These are phyloP conservation scores for Rhizopogon rudus DNA, from an alignment of 768 basidiomycete genomes.

Conservation along the genomic window DNA sequence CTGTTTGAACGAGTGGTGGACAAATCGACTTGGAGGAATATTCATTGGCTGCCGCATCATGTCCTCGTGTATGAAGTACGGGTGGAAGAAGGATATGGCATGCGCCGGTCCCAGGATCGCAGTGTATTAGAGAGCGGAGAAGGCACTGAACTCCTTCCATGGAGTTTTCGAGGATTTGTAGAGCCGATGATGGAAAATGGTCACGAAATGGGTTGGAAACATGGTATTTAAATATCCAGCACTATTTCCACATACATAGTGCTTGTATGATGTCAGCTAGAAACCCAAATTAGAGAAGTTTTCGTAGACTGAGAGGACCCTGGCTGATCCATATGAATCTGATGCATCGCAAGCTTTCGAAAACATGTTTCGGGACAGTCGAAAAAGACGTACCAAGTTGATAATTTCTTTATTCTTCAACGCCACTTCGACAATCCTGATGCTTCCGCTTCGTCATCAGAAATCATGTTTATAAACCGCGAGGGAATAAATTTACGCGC, in stretches of 20 bases:
- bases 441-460: too few relatives aligned
- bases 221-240: slow-evolving; percentile 21
- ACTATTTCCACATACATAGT: too few relatives aligned
- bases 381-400: too few relatives aligned
- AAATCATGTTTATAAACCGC: too few relatives aligned
- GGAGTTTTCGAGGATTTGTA: slow-evolving; percentile 61
- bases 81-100: slow-evolving; percentile 57
- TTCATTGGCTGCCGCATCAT: slow-evolving; percentile 62
- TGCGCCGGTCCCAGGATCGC: slow-evolving; percentile 59
- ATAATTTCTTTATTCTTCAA: too few relatives aligned
- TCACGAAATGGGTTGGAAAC: slow-evolving; percentile 58
- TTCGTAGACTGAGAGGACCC: not conserved
- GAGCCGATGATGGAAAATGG: slow-evolving; percentile 69
- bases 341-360: too few relatives aligned
- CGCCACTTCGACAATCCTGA: too few relatives aligned
- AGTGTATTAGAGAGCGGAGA: slow-evolving; percentile 12
- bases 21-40: slow-evolving; percentile 52
- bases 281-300: not conserved
- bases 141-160: slow-evolving; percentile 22
- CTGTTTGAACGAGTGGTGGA: slow-evolving; percentile 53
- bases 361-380: too few relatives aligned
- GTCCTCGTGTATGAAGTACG: slow-evolving; percentile 60
- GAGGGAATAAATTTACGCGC: too few relatives aligned
- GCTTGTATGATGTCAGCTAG: not conserved
- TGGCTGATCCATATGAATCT: too few relatives aligned